A percentile compares a stretch with the other conserved stretches of the same genome.
Evolutionary conservation across 176 grass and related monocot species (phyloP).

Genomic region (Saccharum spontaneum): DNA sequence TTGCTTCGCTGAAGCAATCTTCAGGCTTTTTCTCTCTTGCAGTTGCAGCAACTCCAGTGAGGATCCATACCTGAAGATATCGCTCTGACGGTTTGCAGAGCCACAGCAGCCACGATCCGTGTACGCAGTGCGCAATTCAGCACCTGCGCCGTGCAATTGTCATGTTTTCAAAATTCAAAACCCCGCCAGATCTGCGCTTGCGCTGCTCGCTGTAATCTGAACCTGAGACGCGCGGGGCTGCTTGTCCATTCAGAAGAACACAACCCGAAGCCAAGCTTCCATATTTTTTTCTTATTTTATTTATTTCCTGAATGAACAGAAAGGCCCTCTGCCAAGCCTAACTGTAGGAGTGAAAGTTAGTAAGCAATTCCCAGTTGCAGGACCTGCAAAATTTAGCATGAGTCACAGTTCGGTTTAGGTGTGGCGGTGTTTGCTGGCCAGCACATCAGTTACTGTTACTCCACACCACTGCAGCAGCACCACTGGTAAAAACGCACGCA

Average conservation of each 20-base stretch:
- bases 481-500: neutral
- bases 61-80: neutral
- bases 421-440: neutral
- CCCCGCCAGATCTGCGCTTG: neutral
- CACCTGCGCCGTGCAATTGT: neutral
- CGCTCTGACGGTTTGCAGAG: neutral
- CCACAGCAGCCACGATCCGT: neutral
- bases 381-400: neutral
- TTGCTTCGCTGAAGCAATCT: neutral
- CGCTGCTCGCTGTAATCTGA: constrained; percentile 23
- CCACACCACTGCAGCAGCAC: neutral
- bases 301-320: neutral
- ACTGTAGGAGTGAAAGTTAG: neutral
- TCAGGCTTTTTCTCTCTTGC: neutral
- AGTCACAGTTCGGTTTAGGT: neutral
- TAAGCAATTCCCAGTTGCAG: neutral
- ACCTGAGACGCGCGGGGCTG: constrained; percentile 25
- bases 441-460: neutral
- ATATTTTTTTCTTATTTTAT: neutral
- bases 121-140: neutral
- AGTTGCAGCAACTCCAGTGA: neutral
- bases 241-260: constrained; percentile 24
- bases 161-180: constrained; percentile 31
- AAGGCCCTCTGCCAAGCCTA: neutral
- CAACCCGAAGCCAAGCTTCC: neutral